Evolutionary conservation across 2,329 filamentous ascomycete genomes (phyloP), one percentile per base, ranked within the genome.

Genomic region (Stemphylium lycopersici): DNA sequence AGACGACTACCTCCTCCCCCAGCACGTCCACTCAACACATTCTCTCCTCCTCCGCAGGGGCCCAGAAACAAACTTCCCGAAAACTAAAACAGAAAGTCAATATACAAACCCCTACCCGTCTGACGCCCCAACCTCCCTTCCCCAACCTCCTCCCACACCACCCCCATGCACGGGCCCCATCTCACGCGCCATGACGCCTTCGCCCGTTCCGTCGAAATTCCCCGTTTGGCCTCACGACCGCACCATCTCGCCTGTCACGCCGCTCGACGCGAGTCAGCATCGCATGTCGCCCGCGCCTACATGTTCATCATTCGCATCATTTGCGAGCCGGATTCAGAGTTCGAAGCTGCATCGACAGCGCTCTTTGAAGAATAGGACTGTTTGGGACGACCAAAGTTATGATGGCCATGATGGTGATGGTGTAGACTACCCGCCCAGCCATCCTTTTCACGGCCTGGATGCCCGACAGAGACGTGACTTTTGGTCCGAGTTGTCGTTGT

Each of bases 1-100:
- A 42, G 44, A 48, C 16, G 22, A 52, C 50, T 31, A 36, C 31
- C 37, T 48, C 37, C 16, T 53, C 32, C 38, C 44, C 24, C 18
- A 41, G 31, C 26, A 39, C 22, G n/a, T 3, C 13, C 39, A 32
- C 24, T 20, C n/a, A 12, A 48, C 32, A 15, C 18, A 22, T 13
- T 12, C 16, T 15, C 31, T 16, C 13, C 31, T 16, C 16, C 20
- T 15, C 24, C 44, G n/a, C 34, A 47, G 10, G 24, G 29, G 31
- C 11, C 6, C 44, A 32, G 44, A 37, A 36, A 5, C 22, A 29
- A 22, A 22, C 24, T 15, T 15, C 29, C 13, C 12, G 36, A 2
- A 38, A 10, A 38, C 3, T 13, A 11, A 31, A 47, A 16, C 18
- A 31, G 10, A 36, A 13, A 32, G 48, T 42, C n/a, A 36, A 52